Conservation (phyloP, 2,329 filamentous ascomycete genomes). For the Cercospora sesami region DNA sequence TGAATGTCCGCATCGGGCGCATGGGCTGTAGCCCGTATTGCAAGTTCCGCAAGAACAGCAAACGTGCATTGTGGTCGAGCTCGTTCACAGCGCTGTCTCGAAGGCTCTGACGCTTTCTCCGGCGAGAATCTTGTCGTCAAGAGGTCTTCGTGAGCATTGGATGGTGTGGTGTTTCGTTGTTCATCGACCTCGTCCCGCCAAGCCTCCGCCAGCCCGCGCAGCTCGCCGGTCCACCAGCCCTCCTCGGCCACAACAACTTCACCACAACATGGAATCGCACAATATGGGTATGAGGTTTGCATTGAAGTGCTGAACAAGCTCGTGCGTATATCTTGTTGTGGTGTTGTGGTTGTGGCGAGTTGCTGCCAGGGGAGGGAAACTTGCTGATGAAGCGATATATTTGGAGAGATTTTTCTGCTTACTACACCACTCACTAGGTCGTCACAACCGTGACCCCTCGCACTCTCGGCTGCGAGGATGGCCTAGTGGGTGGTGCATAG, state of each 20-base stretch:
- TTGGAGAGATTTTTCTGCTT: not conserved
- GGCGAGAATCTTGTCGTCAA: not conserved
- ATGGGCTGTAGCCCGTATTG: conserved; percentile 2
- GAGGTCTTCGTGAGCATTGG: not conserved
- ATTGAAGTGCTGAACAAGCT: conserved; percentile 13
- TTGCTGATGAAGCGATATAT: not conserved
- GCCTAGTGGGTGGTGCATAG: not conserved
- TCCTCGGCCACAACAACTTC: not conserved
- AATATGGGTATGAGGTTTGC: conserved; percentile 11
- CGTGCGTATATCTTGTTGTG: conserved; percentile 4
- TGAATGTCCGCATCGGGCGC: conserved; percentile 9
- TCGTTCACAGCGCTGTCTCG: not conserved
- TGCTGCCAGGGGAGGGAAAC: conserved; percentile 13
- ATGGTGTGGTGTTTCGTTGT: not conserved
- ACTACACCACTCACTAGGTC: not conserved
- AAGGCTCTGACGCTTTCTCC: not conserved
- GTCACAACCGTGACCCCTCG: not conserved
- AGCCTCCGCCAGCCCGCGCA: not conserved
- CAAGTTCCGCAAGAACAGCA: conserved; percentile 11
- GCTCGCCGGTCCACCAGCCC: conserved; percentile 5
- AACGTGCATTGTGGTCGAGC: conserved; percentile 8
- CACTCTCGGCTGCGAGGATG: not conserved
- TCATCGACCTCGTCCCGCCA: conserved; percentile 2
- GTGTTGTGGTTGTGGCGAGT: conserved; percentile 13
- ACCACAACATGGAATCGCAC: conserved; percentile 10